Conservation (phyloP, 2,329 filamentous ascomycete species). For the Ophiosphaerella herpotricha region DNA sequence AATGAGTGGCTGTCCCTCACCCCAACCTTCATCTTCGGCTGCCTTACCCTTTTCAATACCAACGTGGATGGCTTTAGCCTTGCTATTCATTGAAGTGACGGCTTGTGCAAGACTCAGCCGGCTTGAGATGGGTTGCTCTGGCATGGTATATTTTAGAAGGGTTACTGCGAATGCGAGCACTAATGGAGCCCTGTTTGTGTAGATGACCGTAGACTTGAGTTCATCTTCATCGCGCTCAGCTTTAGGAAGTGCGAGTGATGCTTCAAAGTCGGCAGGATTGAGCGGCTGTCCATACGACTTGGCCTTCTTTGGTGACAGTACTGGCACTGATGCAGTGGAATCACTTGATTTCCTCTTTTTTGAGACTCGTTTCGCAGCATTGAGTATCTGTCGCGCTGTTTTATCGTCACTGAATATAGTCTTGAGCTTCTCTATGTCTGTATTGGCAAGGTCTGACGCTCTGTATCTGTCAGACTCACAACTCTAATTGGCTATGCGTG, state of each 20-base stretch:
- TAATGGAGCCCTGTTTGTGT: constrained; percentile 81
- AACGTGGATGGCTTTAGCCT: constrained; percentile 74
- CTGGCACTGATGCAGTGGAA: constrained; percentile 8
- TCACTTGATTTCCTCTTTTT: constrained; percentile 59
- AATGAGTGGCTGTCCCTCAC: constrained; percentile 74
- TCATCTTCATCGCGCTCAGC: constrained; percentile 61
- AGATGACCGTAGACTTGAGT: constrained; percentile 62
- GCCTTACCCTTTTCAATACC: constrained; percentile 69
- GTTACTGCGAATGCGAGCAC: constrained; percentile 80
- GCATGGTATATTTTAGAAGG: constrained; percentile 78
- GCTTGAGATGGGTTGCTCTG: constrained; percentile 83
- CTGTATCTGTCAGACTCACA: constrained; percentile 29
- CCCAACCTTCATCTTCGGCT: constrained; percentile 73
- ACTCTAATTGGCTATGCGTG: constrained; percentile 19
- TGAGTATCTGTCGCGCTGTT: constrained; percentile 60
- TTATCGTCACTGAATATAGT: constrained; percentile 58
- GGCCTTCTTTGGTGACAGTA: constrained; percentile 44
- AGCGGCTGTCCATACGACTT: constrained; percentile 37
- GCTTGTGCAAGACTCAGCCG: constrained; percentile 81
- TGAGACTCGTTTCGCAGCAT: constrained; percentile 60
- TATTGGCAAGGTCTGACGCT: constrained; percentile 55
- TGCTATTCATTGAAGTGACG: constrained; percentile 79
- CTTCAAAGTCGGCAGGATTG: constrained; percentile 64
- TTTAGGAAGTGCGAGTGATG: constrained; percentile 62
- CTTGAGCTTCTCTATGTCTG: constrained; percentile 51